Evolutionary conservation across 176 grass and related monocot genomes (phyloP), one percentile per base, ranked within the genome.

Genomic region (Hordeum marinum): DNA sequence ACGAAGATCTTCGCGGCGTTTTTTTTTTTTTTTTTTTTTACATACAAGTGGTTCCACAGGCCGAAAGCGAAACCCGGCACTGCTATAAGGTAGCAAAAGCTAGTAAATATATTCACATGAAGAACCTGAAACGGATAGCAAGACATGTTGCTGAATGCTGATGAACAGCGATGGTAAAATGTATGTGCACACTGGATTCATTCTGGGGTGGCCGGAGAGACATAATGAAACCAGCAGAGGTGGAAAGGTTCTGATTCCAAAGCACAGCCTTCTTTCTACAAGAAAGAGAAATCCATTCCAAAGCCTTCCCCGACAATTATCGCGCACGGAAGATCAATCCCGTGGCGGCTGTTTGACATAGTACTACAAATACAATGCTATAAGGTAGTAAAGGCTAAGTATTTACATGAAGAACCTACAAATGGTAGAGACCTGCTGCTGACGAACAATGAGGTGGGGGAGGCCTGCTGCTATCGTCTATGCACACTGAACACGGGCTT

Each of bases 351-450:
- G 15, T 84, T 75, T 42, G 8, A 45, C 43, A 79, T 84, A n/a
- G n/a, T n/a, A n/a, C n/a, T n/a, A n/a, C n/a, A n/a, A n/a, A n/a
- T n/a, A n/a, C n/a, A n/a, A n/a, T 71, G 63, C 88, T 84, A 76
- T 79, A 61, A 83, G 46, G 67, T 75, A 72, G 57, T 73, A 75
- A 69, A 62, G 12, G 48, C 75, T 84, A 87, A 60, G 46, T 90
- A 90, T 90, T 90, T 87, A 87, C 85, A 90, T 3, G 31, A 71
- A 48, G 63, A 72, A 79, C 68, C 74, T 87, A 87, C 68, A 45
- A 41, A 50, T 23, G 21, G 59, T 52, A 18, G 26, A 67, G 72
- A 83, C 20, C 65, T 58, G 73, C 43, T 54, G 41, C 23, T 42
- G 52, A 82, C 87, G 66, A 67, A 58, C 36, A 84, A 50, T n/a